Percentiles rank a stretch among this genome's conserved stretches.
These are phyloP conservation scores for Lycium barbarum DNA, from an alignment of 257 asterid species.

Conservation along the genomic window DNA sequence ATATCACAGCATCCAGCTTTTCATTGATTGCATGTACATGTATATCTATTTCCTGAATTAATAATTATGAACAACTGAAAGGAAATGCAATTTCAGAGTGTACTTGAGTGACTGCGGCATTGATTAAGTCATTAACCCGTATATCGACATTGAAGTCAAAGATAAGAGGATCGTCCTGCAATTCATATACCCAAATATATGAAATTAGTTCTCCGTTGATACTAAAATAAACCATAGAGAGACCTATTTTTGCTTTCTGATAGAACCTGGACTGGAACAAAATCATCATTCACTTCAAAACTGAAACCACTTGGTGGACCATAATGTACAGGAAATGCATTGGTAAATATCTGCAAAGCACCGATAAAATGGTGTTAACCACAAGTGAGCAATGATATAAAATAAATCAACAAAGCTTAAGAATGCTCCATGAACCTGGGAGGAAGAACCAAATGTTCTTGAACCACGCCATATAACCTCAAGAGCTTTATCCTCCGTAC, in stretches of 20 bases:
- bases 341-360: slow-evolving; percentile 71
- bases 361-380: slow-evolving; percentile 30
- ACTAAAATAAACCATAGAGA: background rate
- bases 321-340: slow-evolving; percentile 82
- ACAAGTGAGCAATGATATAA: slow-evolving; percentile 29
- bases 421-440: slow-evolving; percentile 53
- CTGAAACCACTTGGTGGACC: slow-evolving; percentile 78
- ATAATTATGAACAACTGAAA: background rate
- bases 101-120: slow-evolving; percentile 80
- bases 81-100: background rate
- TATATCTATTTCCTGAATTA: background rate
- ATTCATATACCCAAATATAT: slow-evolving; percentile 22
- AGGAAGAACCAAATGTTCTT: slow-evolving; percentile 75
- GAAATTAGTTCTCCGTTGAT: slow-evolving; percentile 3
- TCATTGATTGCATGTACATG: background rate
- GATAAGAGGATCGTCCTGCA: slow-evolving; percentile 78
- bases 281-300: slow-evolving; percentile 62
- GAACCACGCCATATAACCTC: slow-evolving; percentile 95
- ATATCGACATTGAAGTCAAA: slow-evolving; percentile 67
- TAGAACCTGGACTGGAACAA: slow-evolving; percentile 75
- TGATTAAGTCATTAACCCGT: slow-evolving; percentile 72
- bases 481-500: slow-evolving; percentile 73
- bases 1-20: slow-evolving; percentile 26
- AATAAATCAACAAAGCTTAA: slow-evolving; percentile 15
- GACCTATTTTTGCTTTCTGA: slow-evolving; percentile 27